Base-by-base conservation (phyloP, 2,329 filamentous ascomycete species). In the Ascochyta pisi region DNA sequence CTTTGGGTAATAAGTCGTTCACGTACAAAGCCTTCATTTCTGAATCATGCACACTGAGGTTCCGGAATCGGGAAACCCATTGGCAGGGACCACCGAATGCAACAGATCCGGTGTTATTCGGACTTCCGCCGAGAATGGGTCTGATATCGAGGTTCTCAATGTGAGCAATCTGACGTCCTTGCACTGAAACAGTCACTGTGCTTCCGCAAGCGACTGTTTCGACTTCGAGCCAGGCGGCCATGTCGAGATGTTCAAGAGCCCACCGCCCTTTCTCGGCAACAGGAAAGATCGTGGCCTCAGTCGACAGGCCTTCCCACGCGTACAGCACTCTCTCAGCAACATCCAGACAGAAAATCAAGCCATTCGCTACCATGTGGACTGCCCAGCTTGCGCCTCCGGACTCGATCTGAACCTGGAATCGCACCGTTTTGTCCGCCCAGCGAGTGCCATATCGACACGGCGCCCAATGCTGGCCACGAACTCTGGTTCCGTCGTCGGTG, bases 341-440 rank as follows among this genome's bases (percentile, higher is more conserved):
- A 24, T 58, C 56, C n/a, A 58, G 34, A 29, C 50, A 58, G 38
- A 58, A 54, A 8, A 58, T 58, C 37, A 58, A 44, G 16, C 56
- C 56, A 24, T 58, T 58, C 4, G 50, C 41, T n/a, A 58, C 50
- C 56, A 54, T 58, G 47, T 58, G 56, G 19, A 58, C 50, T 7
- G 42, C 56, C 56, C 56, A 58, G 24, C 56, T 58, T 23, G 42
- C 56, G 6, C 56, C 56, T 9, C 50, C 50, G 3, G 13, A 12
- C 23, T 54, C 42, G 15, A 54, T 40, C 1, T 31, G 46, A 16
- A 50, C 51, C 15, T 58, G 46, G n/a, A 58, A 58, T 16, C 39
- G 41, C 6, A 58, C 33, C 5, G 4, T 39, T 33, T 54, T 50
- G 23, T 58, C 44, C 12, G 35, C 42, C 56, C 50, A 58, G 12